phyloP scores from a whole-genome alignment of 805 yeast genomes.

The Wickerhamomyces chaumierensis region DNA sequence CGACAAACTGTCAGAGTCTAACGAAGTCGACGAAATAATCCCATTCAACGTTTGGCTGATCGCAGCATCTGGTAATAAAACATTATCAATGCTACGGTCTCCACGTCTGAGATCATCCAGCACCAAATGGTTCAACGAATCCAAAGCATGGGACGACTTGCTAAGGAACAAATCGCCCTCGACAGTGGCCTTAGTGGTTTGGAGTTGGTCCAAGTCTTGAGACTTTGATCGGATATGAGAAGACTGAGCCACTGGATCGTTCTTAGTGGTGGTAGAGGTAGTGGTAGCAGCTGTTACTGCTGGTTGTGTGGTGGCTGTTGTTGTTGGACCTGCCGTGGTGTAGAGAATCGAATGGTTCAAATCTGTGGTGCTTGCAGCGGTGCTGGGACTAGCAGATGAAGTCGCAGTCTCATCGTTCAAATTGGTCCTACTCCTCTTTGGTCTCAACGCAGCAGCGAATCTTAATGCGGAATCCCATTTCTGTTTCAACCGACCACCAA shows the following conservation, averaged over 20 bases:
- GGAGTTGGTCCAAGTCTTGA: too few relatives aligned
- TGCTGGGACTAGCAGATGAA: too few relatives aligned
- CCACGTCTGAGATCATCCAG: slow-evolving; percentile 8
- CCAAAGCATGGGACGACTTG: slow-evolving; percentile 13
- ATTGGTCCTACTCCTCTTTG: background rate
- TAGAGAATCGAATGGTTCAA: background rate
- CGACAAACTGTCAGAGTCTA: too few relatives aligned
- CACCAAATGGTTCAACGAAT: slow-evolving; percentile 16
- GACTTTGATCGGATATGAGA: too few relatives aligned
- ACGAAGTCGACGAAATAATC: too few relatives aligned
- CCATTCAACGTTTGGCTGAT: background rate
- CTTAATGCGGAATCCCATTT: slow-evolving; percentile 18
- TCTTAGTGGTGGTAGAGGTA: too few relatives aligned
- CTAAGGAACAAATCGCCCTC: slow-evolving; percentile 22
- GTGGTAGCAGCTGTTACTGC: too few relatives aligned
- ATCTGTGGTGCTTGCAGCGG: background rate
- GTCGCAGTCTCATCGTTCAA: too few relatives aligned
- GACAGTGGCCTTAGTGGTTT: slow-evolving; percentile 14
- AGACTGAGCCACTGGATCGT: too few relatives aligned
- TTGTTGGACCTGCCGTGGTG: background rate
- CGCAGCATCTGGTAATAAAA: too few relatives aligned
- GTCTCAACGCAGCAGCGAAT: slow-evolving; percentile 11
- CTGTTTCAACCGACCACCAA: slow-evolving; percentile 47
- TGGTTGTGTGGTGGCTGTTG: background rate
- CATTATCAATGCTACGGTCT: background rate